phyloP scores from a whole-genome alignment of 2,329 filamentous ascomycete genomes.

The Phialophora expanda region DNA sequence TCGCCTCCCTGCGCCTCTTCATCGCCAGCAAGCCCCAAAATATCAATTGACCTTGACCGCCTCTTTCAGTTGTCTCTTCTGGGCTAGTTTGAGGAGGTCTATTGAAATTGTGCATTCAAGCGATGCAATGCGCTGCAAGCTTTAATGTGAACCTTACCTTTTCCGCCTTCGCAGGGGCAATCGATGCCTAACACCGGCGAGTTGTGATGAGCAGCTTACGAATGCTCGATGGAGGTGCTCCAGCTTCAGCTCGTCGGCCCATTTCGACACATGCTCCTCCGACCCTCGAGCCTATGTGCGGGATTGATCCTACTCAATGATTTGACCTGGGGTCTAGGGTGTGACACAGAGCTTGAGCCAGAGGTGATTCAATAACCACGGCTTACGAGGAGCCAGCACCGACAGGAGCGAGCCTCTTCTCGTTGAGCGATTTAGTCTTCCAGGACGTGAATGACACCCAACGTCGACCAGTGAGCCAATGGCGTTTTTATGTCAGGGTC shows the following conservation, averaged over 20 bases:
- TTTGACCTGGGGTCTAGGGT: too few species aligned
- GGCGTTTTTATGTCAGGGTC: too few species aligned
- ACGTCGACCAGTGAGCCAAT: too few species aligned
- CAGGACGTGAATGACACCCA: too few species aligned
- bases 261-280: neutral
- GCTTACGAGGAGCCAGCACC: too few species aligned
- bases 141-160: neutral
- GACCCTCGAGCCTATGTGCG: neutral
- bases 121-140: conserved; percentile 9
- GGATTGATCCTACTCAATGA: neutral
- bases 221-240: neutral
- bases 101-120: conserved; percentile 6
- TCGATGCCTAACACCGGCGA: neutral
- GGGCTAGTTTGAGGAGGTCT: neutral
- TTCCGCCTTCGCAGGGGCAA: neutral
- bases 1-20: neutral
- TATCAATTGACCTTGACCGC: conserved; percentile 2
- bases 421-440: too few species aligned
- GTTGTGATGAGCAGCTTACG: neutral
- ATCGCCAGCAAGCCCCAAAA: neutral
- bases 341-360: too few species aligned
- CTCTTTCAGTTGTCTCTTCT: conserved; percentile 2
- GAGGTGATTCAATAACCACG: too few species aligned
- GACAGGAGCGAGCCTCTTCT: too few species aligned
- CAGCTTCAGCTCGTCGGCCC: neutral